Conservation (phyloP, 1,139 yeast genomes). For the Taphrina deformans region DNA sequence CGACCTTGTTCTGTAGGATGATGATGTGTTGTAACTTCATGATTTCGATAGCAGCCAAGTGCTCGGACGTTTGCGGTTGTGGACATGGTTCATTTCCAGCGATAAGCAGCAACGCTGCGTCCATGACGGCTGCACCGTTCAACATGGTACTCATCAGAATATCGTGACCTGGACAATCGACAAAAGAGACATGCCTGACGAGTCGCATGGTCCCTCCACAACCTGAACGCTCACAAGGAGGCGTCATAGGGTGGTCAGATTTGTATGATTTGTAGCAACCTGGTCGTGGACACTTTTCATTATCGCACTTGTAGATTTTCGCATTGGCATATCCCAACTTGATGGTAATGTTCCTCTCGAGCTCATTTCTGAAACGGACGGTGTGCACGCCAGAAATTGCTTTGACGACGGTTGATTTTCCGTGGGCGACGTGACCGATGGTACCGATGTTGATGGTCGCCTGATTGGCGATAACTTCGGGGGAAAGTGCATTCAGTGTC, state of each 20-base stretch:
- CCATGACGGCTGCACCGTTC: conserved; percentile 99
- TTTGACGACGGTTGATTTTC: conserved; percentile 96
- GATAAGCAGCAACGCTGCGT: conserved; percentile 90
- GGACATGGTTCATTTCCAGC: conserved; percentile 99
- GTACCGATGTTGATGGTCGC: conserved; percentile 99
- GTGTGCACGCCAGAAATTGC: conserved; percentile 99
- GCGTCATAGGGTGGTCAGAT: conserved; percentile 90
- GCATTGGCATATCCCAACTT: conserved; percentile 99
- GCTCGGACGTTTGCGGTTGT: conserved; percentile 99
- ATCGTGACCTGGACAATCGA: conserved; percentile 99
- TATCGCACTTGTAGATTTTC: conserved; percentile 89
- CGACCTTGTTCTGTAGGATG: conserved; percentile 96
- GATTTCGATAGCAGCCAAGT: conserved; percentile 98
- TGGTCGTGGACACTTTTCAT: conserved; percentile 86
- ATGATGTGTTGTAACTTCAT: conserved; percentile 97
- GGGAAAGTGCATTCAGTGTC: conserved; percentile 34
- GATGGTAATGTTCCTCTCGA: conserved; percentile 98
- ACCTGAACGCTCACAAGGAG: conserved; percentile 84
- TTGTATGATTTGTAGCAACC: conserved; percentile 92
- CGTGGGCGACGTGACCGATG: conserved; percentile 99
- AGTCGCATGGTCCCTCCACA: conserved; percentile 76
- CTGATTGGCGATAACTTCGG: conserved; percentile 57
- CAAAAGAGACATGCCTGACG: conserved; percentile 95
- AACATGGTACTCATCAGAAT: conserved; percentile 99
- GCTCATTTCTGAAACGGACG: conserved; percentile 67